Evolutionary conservation across 495 filamentous ascomycete genomes (phyloP).

Genomic region (Penicillium flavigenum): DNA sequence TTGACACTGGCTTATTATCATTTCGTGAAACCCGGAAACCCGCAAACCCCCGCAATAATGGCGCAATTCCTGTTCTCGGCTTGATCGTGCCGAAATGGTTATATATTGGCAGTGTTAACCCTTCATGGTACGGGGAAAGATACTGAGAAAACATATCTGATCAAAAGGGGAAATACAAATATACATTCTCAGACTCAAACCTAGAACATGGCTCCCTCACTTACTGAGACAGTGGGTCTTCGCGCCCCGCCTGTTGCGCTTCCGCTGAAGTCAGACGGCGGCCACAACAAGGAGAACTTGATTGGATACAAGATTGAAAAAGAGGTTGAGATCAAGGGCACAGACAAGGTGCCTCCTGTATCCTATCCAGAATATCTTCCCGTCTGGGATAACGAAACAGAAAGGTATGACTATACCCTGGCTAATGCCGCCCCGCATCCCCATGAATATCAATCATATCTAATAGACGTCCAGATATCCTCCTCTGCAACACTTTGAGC

Average conservation of each 20-base stretch:
- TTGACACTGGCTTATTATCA: background rate
- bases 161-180: background rate
- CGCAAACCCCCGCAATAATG: slow-evolving; percentile 20
- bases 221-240: slow-evolving; percentile 46
- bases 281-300: slow-evolving; percentile 63
- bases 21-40: background rate
- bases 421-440: background rate
- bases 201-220: slow-evolving; percentile 47
- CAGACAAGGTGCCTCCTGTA: slow-evolving; percentile 47
- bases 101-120: slow-evolving; percentile 9
- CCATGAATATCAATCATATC: background rate
- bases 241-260: slow-evolving; percentile 36
- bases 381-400: slow-evolving; percentile 63
- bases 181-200: background rate
- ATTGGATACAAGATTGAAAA: slow-evolving; percentile 51
- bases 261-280: slow-evolving; percentile 39
- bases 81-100: slow-evolving; percentile 6
- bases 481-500: slow-evolving; percentile 44
- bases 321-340: slow-evolving; percentile 45
- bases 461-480: slow-evolving; percentile 36
- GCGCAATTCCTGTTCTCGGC: slow-evolving; percentile 16
- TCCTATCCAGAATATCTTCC: slow-evolving; percentile 74
- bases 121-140: background rate
- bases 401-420: slow-evolving; percentile 26
- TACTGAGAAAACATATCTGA: background rate